Evolutionary conservation across 768 basidiomycete genomes (phyloP).

Genomic region (Amanita rubescens): DNA sequence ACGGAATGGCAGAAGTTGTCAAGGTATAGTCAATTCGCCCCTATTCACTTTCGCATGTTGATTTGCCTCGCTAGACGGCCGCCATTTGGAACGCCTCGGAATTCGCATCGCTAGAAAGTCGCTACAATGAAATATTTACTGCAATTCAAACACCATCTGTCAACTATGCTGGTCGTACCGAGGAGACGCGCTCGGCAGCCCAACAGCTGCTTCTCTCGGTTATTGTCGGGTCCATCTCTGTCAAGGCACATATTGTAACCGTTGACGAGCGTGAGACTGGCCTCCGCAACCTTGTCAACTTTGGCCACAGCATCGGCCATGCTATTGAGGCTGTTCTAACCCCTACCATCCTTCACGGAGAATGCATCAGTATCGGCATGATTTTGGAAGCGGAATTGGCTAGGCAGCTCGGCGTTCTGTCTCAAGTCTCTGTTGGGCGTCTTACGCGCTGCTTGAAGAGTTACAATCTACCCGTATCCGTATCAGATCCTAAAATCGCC

Average conservation of each 20-base stretch:
- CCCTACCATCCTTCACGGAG: conserved; percentile 90
- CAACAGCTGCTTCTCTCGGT: conserved; percentile 84
- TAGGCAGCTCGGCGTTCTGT: conserved; percentile 77
- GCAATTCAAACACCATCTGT: conserved; percentile 72
- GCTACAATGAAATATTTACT: conserved; percentile 75
- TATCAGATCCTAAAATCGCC: conserved; percentile 73
- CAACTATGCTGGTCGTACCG: conserved; percentile 48
- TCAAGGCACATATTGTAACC: conserved; percentile 96
- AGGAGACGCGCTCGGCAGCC: conserved; percentile 59
- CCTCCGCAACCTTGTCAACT: conserved; percentile 96
- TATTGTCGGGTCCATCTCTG: conserved; percentile 88
- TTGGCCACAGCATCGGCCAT: conserved; percentile 97
- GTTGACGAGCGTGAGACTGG: conserved; percentile 96
- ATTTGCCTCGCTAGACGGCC: conserved; percentile 58
- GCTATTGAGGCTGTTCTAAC: conserved; percentile 96
- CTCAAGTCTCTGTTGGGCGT: conserved; percentile 89
- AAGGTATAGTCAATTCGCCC: conserved; percentile 51
- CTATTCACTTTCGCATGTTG: background rate
- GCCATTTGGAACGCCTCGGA: conserved; percentile 97
- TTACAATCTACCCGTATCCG: conserved; percentile 82
- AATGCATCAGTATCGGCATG: conserved; percentile 94
- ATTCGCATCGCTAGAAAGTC: conserved; percentile 83
- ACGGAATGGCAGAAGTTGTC: conserved; percentile 97
- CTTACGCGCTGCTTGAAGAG: conserved; percentile 82
- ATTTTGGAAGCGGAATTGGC: conserved; percentile 95